phyloP scores from a whole-genome alignment of 176 grass and related monocot species.

The Oropetium thomaeum region DNA sequence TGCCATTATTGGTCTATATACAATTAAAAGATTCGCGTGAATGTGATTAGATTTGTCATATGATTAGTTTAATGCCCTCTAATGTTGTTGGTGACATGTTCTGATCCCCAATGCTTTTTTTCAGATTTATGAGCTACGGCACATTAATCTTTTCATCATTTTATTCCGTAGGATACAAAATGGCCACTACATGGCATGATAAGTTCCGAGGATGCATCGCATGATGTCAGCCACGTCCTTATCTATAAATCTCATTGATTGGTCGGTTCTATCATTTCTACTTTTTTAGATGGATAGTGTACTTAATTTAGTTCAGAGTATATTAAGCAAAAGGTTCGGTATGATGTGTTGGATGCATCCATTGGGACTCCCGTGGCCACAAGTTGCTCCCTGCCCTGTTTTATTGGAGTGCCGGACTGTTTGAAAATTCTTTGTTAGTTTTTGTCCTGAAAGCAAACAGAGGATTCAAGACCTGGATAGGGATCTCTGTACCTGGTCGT shows the following conservation, averaged over 20 bases:
- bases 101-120: constrained; percentile 1
- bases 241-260: constrained; percentile 17
- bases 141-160: no score
- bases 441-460: not conserved
- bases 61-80: no score
- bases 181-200: not conserved
- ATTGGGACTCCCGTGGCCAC: not conserved
- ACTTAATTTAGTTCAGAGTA: not conserved
- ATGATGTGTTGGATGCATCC: constrained; percentile 11
- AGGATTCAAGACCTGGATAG: not conserved
- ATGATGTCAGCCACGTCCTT: constrained; percentile 29
- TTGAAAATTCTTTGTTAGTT: not conserved
- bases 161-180: constrained; percentile 18
- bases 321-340: constrained; percentile 11
- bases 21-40: constrained; percentile 13
- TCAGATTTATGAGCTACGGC: not conserved
- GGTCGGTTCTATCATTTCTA: not conserved
- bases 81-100: constrained; percentile 25
- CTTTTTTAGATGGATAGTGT: not conserved
- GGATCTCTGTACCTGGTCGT: not conserved
- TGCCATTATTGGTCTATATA: constrained; percentile 22
- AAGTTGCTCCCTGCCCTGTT: not conserved
- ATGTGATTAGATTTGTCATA: constrained; percentile 24
- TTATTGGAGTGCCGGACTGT: not conserved
- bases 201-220: not conserved